Evolutionary conservation across 768 basidiomycete species (phyloP).

Genomic region (Mycena galopus): DNA sequence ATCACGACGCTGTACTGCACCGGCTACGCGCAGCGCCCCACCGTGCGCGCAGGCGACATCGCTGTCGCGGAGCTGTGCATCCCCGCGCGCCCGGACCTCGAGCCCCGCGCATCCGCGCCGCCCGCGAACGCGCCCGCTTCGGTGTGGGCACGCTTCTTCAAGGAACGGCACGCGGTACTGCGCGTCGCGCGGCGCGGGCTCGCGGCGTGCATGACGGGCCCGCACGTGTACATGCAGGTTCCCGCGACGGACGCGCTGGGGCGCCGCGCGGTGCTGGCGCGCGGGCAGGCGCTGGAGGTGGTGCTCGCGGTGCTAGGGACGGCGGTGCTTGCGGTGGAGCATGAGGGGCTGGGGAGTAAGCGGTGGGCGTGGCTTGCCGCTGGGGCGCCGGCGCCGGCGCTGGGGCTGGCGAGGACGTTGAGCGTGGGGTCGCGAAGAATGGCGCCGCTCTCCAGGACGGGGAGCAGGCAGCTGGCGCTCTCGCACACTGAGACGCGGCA

Average conservation of each 20-base stretch:
- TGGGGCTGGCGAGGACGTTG: too few species aligned
- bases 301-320: slow-evolving; percentile 33
- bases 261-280: slow-evolving; percentile 28
- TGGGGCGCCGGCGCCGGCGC: not conserved
- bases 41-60: slow-evolving; percentile 31
- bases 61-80: slow-evolving; percentile 41
- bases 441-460: not conserved
- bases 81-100: slow-evolving; percentile 4
- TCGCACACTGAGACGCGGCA: not conserved
- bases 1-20: slow-evolving; percentile 42
- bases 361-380: slow-evolving; percentile 39
- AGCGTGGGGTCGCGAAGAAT: not conserved
- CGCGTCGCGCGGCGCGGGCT: slow-evolving; percentile 39
- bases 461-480: not conserved
- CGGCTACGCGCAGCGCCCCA: slow-evolving; percentile 36
- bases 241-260: slow-evolving; percentile 1
- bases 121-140: too few species aligned
- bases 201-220: slow-evolving; percentile 34
- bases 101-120: too few species aligned
- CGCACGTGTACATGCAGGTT: slow-evolving; percentile 31
- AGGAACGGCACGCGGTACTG: slow-evolving; percentile 37
- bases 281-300: slow-evolving; percentile 38
- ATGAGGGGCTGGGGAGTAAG: slow-evolving; percentile 38
- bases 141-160: slow-evolving; percentile 39
- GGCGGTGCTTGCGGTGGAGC: slow-evolving; percentile 37